These are phyloP conservation scores for Erysimum cheiri DNA, from an alignment of 441 rosid species.

Conservation along the genomic window DNA sequence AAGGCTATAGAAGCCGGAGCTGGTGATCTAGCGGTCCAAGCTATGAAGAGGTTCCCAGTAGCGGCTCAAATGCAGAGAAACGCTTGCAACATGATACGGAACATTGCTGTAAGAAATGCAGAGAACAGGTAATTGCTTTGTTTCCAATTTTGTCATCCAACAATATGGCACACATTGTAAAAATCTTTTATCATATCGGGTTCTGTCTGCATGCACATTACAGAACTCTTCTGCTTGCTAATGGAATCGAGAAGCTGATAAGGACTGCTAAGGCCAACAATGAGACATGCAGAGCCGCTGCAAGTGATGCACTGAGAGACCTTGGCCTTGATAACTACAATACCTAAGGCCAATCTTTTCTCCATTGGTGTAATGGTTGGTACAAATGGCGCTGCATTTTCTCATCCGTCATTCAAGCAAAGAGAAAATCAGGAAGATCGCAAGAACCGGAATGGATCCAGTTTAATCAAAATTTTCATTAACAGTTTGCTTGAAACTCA, in stretches of 20 bases:
- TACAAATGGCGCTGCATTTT: neutral
- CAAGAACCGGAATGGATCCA: slow-evolving; percentile 5
- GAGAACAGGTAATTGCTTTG: slow-evolving; percentile 67
- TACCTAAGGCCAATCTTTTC: slow-evolving; percentile 21
- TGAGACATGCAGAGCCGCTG: slow-evolving; percentile 72
- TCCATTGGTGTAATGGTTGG: neutral
- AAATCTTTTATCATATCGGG: neutral
- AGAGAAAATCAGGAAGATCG: slow-evolving; percentile 4
- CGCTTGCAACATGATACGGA: slow-evolving; percentile 89
- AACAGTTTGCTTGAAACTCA: slow-evolving; percentile 12
- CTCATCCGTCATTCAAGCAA: neutral
- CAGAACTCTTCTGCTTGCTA: slow-evolving; percentile 74
- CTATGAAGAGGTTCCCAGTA: slow-evolving; percentile 82
- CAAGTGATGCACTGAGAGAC: slow-evolving; percentile 92
- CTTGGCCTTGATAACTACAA: slow-evolving; percentile 88
- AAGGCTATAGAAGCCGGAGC: slow-evolving; percentile 94
- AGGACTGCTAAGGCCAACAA: slow-evolving; percentile 80
- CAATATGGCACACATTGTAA: neutral
- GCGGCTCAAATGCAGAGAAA: slow-evolving; percentile 77
- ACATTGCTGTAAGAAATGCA: slow-evolving; percentile 80
- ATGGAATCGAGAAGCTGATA: slow-evolving; percentile 73
- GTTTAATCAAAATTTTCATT: neutral
- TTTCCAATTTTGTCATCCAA: neutral
- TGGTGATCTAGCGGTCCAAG: slow-evolving; percentile 85
- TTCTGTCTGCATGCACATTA: slow-evolving; percentile 11